These are phyloP conservation scores for Parafenestella ontariensis DNA, from an alignment of 2,329 filamentous ascomycete species.

Conservation along the genomic window DNA sequence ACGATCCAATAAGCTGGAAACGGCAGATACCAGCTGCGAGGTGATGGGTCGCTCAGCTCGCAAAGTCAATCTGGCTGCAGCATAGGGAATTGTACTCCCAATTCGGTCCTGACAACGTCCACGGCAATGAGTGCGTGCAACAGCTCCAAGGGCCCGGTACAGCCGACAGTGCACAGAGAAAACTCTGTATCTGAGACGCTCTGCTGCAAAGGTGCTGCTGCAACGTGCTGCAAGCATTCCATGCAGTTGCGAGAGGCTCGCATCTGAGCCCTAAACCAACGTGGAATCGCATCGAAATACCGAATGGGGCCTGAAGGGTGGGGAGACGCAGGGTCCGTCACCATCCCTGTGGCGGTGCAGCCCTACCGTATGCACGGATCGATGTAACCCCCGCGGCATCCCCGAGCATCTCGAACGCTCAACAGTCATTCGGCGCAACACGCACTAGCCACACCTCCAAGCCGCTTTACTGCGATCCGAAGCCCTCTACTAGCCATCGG, in stretches of 20 bases:
- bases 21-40: constrained; percentile 3
- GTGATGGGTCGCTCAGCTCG: neutral
- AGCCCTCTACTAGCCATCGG: constrained; percentile 1
- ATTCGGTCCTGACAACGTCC: constrained; percentile 3
- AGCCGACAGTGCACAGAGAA: constrained; percentile 12
- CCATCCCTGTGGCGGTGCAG: constrained; percentile 25
- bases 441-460: constrained; percentile 32
- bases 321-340: constrained; percentile 21
- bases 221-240: constrained; percentile 14
- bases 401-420: constrained; percentile 20
- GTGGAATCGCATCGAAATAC: constrained; percentile 21
- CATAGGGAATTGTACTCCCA: constrained; percentile 6
- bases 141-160: neutral
- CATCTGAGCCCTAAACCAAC: constrained; percentile 10
- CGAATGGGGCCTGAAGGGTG: constrained; percentile 9
- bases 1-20: constrained; percentile 13
- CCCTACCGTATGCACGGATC: constrained; percentile 25
- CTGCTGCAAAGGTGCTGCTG: constrained; percentile 3
- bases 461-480: constrained; percentile 11
- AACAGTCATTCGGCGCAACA: constrained; percentile 9
- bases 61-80: constrained; percentile 12
- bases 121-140: neutral
- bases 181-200: constrained; percentile 16
- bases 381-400: constrained; percentile 18
- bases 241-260: constrained; percentile 1